Percentiles rank a stretch among this genome's conserved stretches.
phyloP scores from a whole-genome alignment of 768 basidiomycete species.

The Termitomyces sp. region DNA sequence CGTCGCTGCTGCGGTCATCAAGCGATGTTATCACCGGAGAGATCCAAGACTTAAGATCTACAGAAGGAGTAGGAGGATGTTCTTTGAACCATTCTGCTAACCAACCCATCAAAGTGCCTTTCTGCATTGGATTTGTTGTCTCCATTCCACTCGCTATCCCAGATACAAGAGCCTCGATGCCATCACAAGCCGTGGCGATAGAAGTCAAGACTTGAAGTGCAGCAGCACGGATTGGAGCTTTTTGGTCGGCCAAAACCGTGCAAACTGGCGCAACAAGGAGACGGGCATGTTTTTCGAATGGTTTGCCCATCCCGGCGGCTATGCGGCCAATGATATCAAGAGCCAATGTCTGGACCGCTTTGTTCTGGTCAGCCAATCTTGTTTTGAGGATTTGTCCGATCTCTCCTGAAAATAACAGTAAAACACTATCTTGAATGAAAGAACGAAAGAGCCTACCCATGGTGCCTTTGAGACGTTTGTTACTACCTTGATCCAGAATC shows the following conservation, averaged over 20 bases:
- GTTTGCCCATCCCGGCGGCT: constrained; percentile 91
- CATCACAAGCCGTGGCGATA: constrained; percentile 82
- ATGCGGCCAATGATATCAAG: constrained; percentile 89
- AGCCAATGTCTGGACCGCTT: constrained; percentile 86
- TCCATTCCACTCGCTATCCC: constrained; percentile 82
- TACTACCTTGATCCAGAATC: constrained; percentile 84
- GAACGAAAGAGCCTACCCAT: constrained; percentile 60
- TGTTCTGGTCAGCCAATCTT: constrained; percentile 89
- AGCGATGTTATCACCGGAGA: constrained; percentile 67
- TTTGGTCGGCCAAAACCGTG: constrained; percentile 89
- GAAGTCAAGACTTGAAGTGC: constrained; percentile 77
- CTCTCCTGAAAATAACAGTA: constrained; percentile 56
- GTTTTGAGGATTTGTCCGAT: constrained; percentile 87
- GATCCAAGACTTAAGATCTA: constrained; percentile 74
- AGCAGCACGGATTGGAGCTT: constrained; percentile 77
- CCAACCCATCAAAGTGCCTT: constrained; percentile 78
- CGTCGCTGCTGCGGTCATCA: constrained; percentile 89
- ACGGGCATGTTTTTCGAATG: constrained; percentile 87
- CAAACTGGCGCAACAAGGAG: constrained; percentile 75
- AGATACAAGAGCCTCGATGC: constrained; percentile 76
- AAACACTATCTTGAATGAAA: constrained; percentile 5
- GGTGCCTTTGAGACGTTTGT: constrained; percentile 86
- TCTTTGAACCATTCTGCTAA: constrained; percentile 75
- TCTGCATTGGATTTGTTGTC: constrained; percentile 82
- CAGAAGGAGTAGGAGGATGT: constrained; percentile 44